A percentile compares a stretch with the other conserved stretches of the same genome.
Conservation (phyloP, 768 basidiomycete genomes). For the Podaxis sp. region DNA sequence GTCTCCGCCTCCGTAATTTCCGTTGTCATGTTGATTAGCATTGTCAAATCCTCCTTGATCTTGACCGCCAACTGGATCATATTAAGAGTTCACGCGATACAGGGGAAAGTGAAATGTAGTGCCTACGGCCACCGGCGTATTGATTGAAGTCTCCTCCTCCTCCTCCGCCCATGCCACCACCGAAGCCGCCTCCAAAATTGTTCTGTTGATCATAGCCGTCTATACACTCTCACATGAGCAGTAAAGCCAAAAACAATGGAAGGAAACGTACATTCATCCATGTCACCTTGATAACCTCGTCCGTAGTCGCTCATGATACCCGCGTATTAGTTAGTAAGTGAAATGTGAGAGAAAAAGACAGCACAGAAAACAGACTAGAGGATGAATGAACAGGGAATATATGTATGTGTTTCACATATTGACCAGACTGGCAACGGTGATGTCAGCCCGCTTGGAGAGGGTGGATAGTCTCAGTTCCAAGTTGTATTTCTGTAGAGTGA, state of each 20-base stretch:
- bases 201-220: neutral
- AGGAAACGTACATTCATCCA: neutral
- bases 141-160: neutral
- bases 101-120: too few species aligned
- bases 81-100: too few species aligned
- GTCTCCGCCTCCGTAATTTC: too few species aligned
- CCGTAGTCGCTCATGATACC: neutral
- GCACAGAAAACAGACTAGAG: neutral
- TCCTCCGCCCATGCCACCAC: neutral
- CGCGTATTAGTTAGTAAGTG: neutral
- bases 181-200: neutral
- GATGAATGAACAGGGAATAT: too few species aligned
- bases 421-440: neutral
- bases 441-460: neutral
- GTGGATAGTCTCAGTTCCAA: neutral
- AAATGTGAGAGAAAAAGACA: neutral
- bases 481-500: neutral
- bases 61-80: too few species aligned
- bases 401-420: neutral
- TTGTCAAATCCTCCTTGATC: too few species aligned
- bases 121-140: neutral
- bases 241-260: too few species aligned
- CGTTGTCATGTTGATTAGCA: too few species aligned
- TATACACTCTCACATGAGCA: neutral
- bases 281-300: neutral